phyloP scores from a whole-genome alignment of 352 stramenopile genomes.

The Phytopythium litorale region DNA sequence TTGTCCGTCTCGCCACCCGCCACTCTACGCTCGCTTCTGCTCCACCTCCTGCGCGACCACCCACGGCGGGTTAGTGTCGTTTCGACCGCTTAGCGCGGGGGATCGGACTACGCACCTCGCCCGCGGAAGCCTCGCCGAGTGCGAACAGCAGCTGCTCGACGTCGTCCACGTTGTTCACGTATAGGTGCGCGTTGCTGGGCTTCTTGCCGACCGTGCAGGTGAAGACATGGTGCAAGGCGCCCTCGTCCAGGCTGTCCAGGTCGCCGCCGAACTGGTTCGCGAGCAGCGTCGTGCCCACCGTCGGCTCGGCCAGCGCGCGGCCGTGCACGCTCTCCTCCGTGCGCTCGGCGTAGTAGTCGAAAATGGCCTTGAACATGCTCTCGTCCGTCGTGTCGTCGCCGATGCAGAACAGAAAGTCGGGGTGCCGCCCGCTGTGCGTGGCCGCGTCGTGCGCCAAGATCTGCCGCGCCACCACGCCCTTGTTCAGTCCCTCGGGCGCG shows the following conservation, averaged over 20 bases:
- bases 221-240: conserved; percentile 81
- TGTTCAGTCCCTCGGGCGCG: conserved; percentile 94
- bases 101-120: conserved; percentile 12
- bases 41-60: background rate
- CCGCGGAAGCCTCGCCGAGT: conserved; percentile 31
- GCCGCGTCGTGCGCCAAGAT: conserved; percentile 88
- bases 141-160: conserved; percentile 80
- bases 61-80: background rate
- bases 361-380: conserved; percentile 96
- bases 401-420: conserved; percentile 96
- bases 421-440: conserved; percentile 60
- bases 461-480: conserved; percentile 95
- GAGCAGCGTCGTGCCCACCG: conserved; percentile 7
- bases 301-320: conserved; percentile 6
- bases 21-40: background rate
- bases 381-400: conserved; percentile 97
- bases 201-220: conserved; percentile 93
- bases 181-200: conserved; percentile 86
- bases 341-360: conserved; percentile 88
- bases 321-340: conserved; percentile 81
- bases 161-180: conserved; percentile 88
- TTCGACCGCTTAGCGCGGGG: background rate
- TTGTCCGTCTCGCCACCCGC: background rate
- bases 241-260: conserved; percentile 30
- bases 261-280: conserved; percentile 8